Conservation (phyloP, 371 early-diverging fungal species). For the Lichtheimia ramosa region DNA sequence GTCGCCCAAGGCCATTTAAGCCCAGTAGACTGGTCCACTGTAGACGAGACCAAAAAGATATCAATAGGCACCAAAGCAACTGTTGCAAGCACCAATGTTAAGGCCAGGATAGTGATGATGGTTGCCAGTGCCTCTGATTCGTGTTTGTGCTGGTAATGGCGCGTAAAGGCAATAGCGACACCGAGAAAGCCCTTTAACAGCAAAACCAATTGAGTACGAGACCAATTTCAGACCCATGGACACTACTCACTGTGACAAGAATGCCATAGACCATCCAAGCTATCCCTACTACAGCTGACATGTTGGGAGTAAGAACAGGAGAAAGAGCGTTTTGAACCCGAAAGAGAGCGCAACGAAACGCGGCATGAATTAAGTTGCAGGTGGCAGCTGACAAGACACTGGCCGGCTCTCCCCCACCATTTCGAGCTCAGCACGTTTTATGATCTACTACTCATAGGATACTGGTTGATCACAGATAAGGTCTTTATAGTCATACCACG, state of each 20-base stretch:
- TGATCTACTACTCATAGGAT: too few species aligned
- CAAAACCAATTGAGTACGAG: neutral
- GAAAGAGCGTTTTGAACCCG: slow-evolving; percentile 2
- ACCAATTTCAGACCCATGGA: neutral
- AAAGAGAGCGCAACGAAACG: neutral
- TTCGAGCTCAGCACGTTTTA: too few species aligned
- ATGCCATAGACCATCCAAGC: slow-evolving; percentile 21
- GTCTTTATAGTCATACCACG: too few species aligned
- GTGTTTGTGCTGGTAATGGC: slow-evolving; percentile 56
- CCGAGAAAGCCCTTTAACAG: slow-evolving; percentile 42
- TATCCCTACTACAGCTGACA: slow-evolving; percentile 18
- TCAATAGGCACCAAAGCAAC: slow-evolving; percentile 66
- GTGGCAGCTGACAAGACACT: too few species aligned
- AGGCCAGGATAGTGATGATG: slow-evolving; percentile 46
- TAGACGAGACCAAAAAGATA: slow-evolving; percentile 68
- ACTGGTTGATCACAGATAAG: too few species aligned
- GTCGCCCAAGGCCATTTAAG: slow-evolving; percentile 68
- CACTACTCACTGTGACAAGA: slow-evolving; percentile 7
- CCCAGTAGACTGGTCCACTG: slow-evolving; percentile 57
- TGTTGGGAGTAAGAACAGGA: slow-evolving; percentile 1
- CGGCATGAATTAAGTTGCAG: too few species aligned
- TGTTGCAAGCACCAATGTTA: slow-evolving; percentile 55
- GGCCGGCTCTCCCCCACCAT: too few species aligned
- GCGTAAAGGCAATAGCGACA: slow-evolving; percentile 52
- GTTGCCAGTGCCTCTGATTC: slow-evolving; percentile 62